phyloP scores from a whole-genome alignment of 2,329 filamentous ascomycete species.

The Rutstroemia sydowiana region DNA sequence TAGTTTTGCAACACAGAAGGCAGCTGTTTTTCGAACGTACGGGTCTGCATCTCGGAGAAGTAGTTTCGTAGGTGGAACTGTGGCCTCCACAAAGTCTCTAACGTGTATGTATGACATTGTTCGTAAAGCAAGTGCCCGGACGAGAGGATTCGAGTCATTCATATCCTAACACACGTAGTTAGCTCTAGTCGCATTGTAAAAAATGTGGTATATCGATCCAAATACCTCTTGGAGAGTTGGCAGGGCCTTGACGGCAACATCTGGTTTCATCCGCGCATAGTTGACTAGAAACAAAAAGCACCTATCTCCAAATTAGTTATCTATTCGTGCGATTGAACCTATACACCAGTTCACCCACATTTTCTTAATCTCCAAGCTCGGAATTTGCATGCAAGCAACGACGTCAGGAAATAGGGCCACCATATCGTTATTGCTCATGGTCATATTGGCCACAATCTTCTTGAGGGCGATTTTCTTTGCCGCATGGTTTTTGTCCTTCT shows the following conservation, averaged over 20 bases:
- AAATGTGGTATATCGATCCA: conserved; percentile 19
- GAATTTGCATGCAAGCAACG: conserved; percentile 89
- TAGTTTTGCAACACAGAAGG: conserved; percentile 92
- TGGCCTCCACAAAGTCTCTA: conserved; percentile 87
- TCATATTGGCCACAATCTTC: conserved; percentile 99
- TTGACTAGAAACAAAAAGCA: conserved; percentile 97
- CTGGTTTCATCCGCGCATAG: conserved; percentile 89
- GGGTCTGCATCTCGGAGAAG: conserved; percentile 82
- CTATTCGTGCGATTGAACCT: not conserved
- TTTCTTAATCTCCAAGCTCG: conserved; percentile 97
- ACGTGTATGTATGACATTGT: conserved; percentile 98
- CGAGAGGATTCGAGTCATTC: conserved; percentile 85
- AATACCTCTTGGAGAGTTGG: conserved; percentile 75
- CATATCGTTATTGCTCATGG: conserved; percentile 99
- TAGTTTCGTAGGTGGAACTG: conserved; percentile 73
- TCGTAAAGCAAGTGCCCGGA: conserved; percentile 82
- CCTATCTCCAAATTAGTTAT: conserved; percentile 43
- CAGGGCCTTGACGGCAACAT: conserved; percentile 87
- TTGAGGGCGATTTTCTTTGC: conserved; percentile 97
- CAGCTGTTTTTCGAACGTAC: conserved; percentile 95
- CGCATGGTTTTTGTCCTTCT: conserved; percentile 95
- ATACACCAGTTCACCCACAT: conserved; percentile 55
- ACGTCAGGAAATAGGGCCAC: conserved; percentile 93
- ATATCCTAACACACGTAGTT: conserved; percentile 59
- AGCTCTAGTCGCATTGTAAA: not conserved